phyloP scores from a whole-genome alignment of 305 asterid genomes.

The Solanum aculeatissimum region DNA sequence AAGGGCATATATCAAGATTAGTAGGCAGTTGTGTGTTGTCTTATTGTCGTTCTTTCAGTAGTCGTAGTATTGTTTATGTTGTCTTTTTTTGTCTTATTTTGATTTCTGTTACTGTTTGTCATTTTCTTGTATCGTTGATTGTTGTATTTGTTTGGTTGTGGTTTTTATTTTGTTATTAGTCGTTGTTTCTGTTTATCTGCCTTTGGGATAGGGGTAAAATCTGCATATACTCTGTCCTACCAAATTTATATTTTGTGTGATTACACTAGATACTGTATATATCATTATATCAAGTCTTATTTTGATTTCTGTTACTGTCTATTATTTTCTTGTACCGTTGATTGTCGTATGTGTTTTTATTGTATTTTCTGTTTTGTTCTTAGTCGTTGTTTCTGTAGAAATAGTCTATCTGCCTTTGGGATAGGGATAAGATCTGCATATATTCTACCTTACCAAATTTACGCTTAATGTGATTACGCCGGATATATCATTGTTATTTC shows the following conservation, averaged over 20 bases:
- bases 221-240: fast-evolving
- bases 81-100: background rate
- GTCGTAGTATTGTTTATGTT: no score
- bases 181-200: fast-evolving
- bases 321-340: background rate
- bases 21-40: no score
- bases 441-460: background rate
- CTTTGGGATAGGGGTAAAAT: background rate
- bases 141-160: background rate
- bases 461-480: background rate
- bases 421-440: background rate
- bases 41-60: no score
- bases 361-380: background rate
- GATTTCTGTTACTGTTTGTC: background rate
- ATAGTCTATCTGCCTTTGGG: fast-evolving
- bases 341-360: background rate
- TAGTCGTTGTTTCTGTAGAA: background rate
- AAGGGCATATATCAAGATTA: no score
- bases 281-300: no score
- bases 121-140: background rate
- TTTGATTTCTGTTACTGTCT: background rate
- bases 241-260: background rate
- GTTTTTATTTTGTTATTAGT: background rate
- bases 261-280: background rate
- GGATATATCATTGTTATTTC: background rate